phyloP scores from a whole-genome alignment of 352 stramenopile species.

The Phytophthora constricta region DNA sequence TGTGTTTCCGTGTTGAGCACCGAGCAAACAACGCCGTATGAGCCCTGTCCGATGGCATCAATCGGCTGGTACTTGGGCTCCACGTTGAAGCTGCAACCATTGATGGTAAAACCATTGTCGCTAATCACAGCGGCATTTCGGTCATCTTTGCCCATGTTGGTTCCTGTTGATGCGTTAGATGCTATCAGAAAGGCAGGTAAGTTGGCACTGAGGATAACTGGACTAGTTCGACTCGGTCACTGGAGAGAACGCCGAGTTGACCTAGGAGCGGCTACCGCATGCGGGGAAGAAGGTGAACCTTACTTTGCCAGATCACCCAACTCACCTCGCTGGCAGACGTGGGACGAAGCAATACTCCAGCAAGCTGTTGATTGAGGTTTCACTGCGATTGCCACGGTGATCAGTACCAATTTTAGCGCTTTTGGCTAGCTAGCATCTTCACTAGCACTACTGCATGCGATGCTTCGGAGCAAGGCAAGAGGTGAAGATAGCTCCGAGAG shows the following conservation, averaged over 20 bases:
- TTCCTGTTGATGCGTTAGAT: background rate
- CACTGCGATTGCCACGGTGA: slow-evolving; percentile 14
- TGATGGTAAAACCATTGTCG: slow-evolving; percentile 84
- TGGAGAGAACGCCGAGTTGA: slow-evolving; percentile 7
- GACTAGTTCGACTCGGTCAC: background rate
- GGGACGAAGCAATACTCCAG: slow-evolving; percentile 28
- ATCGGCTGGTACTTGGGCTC: slow-evolving; percentile 83
- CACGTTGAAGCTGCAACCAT: slow-evolving; percentile 85
- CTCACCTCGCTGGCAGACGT: slow-evolving; percentile 11
- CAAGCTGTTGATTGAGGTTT: slow-evolving; percentile 22
- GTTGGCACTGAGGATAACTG: too few relatives aligned
- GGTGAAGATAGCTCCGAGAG: slow-evolving; percentile 21
- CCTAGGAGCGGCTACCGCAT: slow-evolving; percentile 30
- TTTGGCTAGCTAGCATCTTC: slow-evolving; percentile 31
- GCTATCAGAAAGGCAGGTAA: background rate
- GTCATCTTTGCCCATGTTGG: slow-evolving; percentile 67
- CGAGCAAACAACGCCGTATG: slow-evolving; percentile 93
- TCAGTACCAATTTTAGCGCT: slow-evolving; percentile 39
- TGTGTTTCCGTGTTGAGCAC: slow-evolving; percentile 80
- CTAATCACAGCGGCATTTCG: slow-evolving; percentile 61
- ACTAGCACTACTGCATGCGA: slow-evolving; percentile 34
- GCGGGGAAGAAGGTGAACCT: slow-evolving; percentile 41
- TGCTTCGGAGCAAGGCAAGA: slow-evolving; percentile 18
- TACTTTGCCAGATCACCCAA: slow-evolving; percentile 31
- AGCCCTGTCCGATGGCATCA: slow-evolving; percentile 92